Base-by-base conservation (phyloP, 1,284 basidiomycete genomes). In the Cutaneotrichosporon cutaneum region DNA sequence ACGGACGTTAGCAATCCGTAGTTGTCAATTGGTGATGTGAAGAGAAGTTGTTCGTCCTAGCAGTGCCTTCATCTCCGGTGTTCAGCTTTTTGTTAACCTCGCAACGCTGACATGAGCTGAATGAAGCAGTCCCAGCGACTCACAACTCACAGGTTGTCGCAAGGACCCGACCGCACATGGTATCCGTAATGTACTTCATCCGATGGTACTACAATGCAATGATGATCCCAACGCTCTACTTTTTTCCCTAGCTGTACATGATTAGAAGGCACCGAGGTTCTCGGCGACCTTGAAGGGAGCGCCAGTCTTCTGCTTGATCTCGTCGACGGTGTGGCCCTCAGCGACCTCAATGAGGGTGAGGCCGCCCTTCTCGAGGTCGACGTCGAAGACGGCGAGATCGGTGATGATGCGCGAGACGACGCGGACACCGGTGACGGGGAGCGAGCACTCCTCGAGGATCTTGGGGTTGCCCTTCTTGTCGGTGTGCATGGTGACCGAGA, bases 391-490 rank as follows among this genome's bases (percentile, higher is more conserved):
- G 35, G 74, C 90, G 39, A 95, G 83, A 73, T 98, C 94, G 1
- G 94, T 97, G 76, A 98, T 88, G 76, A 97, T 94, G 70, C 87
- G 85, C 79, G 88, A 90, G 64, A 97, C 91, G 53, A 90, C 86
- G 51, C 88, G 83, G 16, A 88, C 87, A 35, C 94, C 94, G 0
- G 94, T 98, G 30, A 95, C 82, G 27, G 94, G 94, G 36, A 97
- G 83, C 2, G 84, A 83, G 77, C 93, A 95, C 73, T 89, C 81
- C 69, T 88, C 83, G 56, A 94, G 83, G 64, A 98, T 87, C 83
- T 98, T 98, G 57, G 89, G 87, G 67, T 85, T 85, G 55, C 93
- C 94, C 73, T 92, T 87, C 82, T 94, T 96, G 73, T 96, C 92
- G 83, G 91, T 90, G 51, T 65, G 64, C 61, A 59, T 59, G 42